Evolutionary conservation across 2,329 filamentous ascomycete species (phyloP), one percentile per base, ranked within the genome.

Genomic region (Aspergillus aculeatus): DNA sequence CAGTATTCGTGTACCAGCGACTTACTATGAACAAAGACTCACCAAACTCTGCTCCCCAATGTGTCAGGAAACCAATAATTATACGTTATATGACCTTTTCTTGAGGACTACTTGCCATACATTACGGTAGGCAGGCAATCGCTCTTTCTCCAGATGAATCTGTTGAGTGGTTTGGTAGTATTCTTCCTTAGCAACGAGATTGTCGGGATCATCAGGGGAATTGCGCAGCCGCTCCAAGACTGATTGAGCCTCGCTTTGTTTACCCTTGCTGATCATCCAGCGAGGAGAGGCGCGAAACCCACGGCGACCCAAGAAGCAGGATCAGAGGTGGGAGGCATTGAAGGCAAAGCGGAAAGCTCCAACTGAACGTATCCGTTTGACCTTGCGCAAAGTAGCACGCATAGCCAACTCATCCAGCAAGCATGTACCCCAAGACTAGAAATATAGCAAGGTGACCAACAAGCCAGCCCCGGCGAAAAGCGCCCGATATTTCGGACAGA

Each of bases 21-120:
- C 79, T 68, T 58, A 81, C 80, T 57, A 83, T 83, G 16, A 83
- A 80, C 0, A 83, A 71, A 11, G 80, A 80, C 0, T 81, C 81
- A n/a, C 77, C 80, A 65, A 83, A 83, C 56, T 83, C 80, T 2
- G 81, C 80, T 23, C 81, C 81, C 80, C 80, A 83, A 63, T 83
- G 81, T 0, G 80, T 83, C 38, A 83, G 68, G 61, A 83, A 83
- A 0, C 80, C 81, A 47, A 83, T 81, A 1, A 77, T 72, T 79
- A 83, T 81, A 0, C 82, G 73, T 71, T 81, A 61, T 82, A 82
- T 9, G 79, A 80, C 59, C 74, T 76, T 66, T 80, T 82, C 65
- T 75, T 77, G 23, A 80, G n/a, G 0, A 81, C 73, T 0, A 80
- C 80, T 41, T 68, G 77, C 79, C 79, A 82, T 0, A 77, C 74